Conservation (phyloP, 176 grass and related monocot species). For the Aegilops tauschii region DNA sequence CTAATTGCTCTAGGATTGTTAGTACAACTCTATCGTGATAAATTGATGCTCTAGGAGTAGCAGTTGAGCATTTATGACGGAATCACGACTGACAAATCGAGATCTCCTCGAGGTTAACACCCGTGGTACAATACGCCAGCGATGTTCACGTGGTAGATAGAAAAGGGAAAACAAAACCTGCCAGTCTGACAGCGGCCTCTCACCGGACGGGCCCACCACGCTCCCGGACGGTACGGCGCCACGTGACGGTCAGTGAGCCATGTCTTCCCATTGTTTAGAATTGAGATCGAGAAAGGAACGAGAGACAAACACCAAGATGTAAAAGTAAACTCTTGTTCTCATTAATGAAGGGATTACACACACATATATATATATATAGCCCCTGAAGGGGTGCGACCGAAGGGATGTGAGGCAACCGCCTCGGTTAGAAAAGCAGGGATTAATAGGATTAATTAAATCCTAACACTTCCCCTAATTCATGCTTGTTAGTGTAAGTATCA, state of each 20-base stretch:
- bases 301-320: too few species aligned
- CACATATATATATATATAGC: too few species aligned
- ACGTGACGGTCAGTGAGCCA: not conserved
- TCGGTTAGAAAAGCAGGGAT: too few species aligned
- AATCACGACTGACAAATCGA: not conserved
- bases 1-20: not conserved
- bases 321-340: too few species aligned
- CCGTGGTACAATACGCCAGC: not conserved
- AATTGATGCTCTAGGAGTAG: not conserved
- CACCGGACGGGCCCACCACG: not conserved
- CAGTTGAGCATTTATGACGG: not conserved
- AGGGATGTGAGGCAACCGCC: too few species aligned
- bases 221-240: not conserved
- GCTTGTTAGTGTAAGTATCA: too few species aligned
- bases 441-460: too few species aligned
- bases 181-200: not conserved
- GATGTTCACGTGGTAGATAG: constrained; percentile 33
- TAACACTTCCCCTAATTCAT: too few species aligned
- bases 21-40: too few species aligned
- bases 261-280: not conserved
- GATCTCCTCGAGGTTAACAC: not conserved
- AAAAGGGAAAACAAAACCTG: not conserved
- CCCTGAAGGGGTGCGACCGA: too few species aligned
- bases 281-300: too few species aligned
- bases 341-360: too few species aligned